A percentile compares a stretch with the other conserved stretches of the same genome.
These are phyloP conservation scores for Ogataea trehalophila DNA, from an alignment of 805 yeast species.

Conservation along the genomic window DNA sequence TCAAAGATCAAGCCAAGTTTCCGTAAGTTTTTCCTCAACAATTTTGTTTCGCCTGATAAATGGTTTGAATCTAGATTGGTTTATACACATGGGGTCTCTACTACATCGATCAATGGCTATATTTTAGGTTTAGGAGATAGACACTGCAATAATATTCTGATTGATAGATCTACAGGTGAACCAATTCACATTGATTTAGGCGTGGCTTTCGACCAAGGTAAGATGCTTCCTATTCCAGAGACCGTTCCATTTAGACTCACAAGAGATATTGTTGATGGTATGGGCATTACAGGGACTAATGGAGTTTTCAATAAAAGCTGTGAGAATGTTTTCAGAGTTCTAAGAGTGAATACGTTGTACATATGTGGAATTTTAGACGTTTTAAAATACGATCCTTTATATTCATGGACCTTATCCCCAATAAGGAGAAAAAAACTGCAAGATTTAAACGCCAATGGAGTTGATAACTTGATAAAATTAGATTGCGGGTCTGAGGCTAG, in stretches of 20 bases:
- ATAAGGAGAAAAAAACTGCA: constrained; percentile 53
- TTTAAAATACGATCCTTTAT: constrained; percentile 85
- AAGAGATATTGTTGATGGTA: constrained; percentile 85
- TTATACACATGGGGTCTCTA: constrained; percentile 77
- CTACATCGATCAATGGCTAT: constrained; percentile 82
- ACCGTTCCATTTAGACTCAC: constrained; percentile 91
- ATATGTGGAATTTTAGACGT: constrained; percentile 82
- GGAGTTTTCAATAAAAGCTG: constrained; percentile 74
- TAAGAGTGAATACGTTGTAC: constrained; percentile 60
- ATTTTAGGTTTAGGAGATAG: constrained; percentile 92
- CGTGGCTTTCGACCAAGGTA: constrained; percentile 94
- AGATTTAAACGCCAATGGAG: constrained; percentile 24
- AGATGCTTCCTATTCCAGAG: constrained; percentile 79
- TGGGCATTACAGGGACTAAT: constrained; percentile 81
- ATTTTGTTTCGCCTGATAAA: constrained; percentile 57
- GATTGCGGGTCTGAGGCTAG: constrained; percentile 64
- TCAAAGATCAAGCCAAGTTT: constrained; percentile 59
- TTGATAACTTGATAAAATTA: constrained; percentile 17
- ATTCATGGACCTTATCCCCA: constrained; percentile 87
- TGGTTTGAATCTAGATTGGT: constrained; percentile 68
- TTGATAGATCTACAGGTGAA: constrained; percentile 82
- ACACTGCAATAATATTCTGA: constrained; percentile 82
- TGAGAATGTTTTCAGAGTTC: constrained; percentile 64
- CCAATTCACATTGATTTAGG: constrained; percentile 96
- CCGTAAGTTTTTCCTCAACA: constrained; percentile 63